A percentile compares a stretch with the other conserved stretches of the same genome.
Evolutionary conservation across 495 filamentous ascomycete genomes (phyloP).

Genomic region (Evernia prunastri): DNA sequence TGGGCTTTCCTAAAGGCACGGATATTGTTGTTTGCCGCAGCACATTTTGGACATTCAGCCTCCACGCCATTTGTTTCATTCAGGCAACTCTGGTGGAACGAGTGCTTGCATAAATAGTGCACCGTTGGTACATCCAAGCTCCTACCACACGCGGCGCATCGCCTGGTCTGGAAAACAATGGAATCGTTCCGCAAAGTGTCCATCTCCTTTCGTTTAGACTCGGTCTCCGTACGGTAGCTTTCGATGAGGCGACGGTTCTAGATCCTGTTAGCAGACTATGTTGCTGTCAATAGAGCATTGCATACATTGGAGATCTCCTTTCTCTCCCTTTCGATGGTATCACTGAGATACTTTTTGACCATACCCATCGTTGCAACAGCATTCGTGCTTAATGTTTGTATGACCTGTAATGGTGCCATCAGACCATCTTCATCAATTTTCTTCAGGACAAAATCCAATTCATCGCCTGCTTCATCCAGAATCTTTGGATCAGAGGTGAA

Average conservation of each 20-base stretch:
- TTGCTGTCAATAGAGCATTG: not conserved
- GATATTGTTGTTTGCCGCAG: constrained; percentile 75
- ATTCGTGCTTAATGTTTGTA: constrained; percentile 81
- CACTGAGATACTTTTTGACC: constrained; percentile 84
- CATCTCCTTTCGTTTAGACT: constrained; percentile 69
- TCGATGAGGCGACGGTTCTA: constrained; percentile 76
- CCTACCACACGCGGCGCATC: constrained; percentile 72
- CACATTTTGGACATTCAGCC: constrained; percentile 79
- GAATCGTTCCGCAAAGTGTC: constrained; percentile 69
- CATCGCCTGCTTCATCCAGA: constrained; percentile 78
- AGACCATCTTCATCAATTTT: constrained; percentile 85
- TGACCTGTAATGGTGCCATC: constrained; percentile 94
- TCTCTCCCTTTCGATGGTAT: constrained; percentile 81
- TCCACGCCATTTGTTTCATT: constrained; percentile 58
- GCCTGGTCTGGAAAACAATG: constrained; percentile 78
- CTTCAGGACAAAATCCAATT: constrained; percentile 69
- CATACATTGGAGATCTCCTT: constrained; percentile 68
- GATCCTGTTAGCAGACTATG: constrained; percentile 11
- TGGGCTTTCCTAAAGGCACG: constrained; percentile 78
- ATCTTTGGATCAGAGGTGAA: constrained; percentile 79
- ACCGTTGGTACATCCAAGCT: constrained; percentile 79
- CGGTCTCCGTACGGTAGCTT: constrained; percentile 82
- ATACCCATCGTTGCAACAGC: constrained; percentile 93
- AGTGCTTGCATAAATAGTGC: constrained; percentile 95
- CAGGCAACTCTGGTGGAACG: constrained; percentile 85